Evolutionary conservation across 2,329 filamentous ascomycete genomes (phyloP), one percentile per base, ranked within the genome.

Genomic region (Fusarium sp.): DNA sequence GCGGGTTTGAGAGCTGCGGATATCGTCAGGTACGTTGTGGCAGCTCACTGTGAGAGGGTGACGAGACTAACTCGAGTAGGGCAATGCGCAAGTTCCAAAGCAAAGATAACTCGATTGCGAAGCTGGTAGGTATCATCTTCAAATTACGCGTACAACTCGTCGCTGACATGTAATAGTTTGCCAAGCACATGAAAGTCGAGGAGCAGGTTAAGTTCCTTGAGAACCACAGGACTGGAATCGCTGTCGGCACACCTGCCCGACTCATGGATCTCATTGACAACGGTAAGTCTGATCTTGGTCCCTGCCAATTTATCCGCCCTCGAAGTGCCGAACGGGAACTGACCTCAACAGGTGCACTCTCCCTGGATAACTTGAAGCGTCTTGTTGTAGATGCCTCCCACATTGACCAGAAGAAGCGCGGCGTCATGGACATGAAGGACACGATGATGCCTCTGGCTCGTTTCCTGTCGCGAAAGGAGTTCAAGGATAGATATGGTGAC

Each of bases 151-250:
- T 4, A 8, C 10, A 8, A 8, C 4, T 21, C 10, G 19, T 28
- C 5, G 10, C 49, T 63, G 8, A 69, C 26, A 44, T 4, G 10
- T 9, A 14, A 21, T 54, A 88, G 77, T 99, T 99, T 79, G 95
- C 96, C 33, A 99, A 99, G 80, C 96, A 99, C 79, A 97, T 99
- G 84, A 99, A 99, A 81, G 81, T 99, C 13, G 88, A 93, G 54
- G 95, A 98, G 74, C 92, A 94, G 34, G 89, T 94, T 53, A 85
- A 91, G 62, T 92, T 92, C 76, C 88, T 97, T 42, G 86, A 92
- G 74, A 85, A 81, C 55, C 84, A 81, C 70, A 90, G 91, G 65
- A 93, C 94, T 14, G 93, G 94, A 28, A 92, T 98, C 67, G 94
- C 92, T 4, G 93, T 98, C 15, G 96, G 96, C 5, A 99, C 96